phyloP scores from a whole-genome alignment of 2,329 filamentous ascomycete genomes.

The Fusarium sp. region DNA sequence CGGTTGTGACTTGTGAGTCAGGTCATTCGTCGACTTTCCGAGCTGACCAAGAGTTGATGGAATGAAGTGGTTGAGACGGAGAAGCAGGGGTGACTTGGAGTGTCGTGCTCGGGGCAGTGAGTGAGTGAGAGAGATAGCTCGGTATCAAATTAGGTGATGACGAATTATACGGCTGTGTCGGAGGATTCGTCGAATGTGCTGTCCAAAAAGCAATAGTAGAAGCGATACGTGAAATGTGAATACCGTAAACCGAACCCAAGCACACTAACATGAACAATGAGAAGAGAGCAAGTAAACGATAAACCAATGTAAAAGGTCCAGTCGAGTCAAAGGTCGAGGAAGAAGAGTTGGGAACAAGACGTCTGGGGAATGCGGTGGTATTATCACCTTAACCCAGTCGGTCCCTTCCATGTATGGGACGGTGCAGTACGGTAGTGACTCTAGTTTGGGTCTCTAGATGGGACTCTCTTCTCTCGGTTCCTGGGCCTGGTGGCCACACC shows the following conservation, averaged over 20 bases:
- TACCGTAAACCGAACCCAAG: conserved; percentile 29
- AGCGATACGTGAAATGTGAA: conserved; percentile 12
- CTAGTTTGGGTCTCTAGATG: conserved; percentile 28
- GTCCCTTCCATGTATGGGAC: conserved; percentile 12
- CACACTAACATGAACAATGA: conserved; percentile 16
- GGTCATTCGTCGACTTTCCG: conserved; percentile 25
- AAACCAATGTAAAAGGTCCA: conserved; percentile 7
- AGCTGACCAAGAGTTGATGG: conserved; percentile 29
- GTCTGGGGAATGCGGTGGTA: conserved; percentile 47
- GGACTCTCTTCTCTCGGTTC: conserved; percentile 31
- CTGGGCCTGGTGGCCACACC: conserved; percentile 41
- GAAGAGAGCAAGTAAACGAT: conserved; percentile 2
- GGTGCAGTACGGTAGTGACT: conserved; percentile 3
- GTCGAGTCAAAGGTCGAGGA: conserved; percentile 29
- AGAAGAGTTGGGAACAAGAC: conserved; percentile 36
- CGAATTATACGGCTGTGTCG: conserved; percentile 14
- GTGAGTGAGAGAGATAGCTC: conserved; percentile 9
- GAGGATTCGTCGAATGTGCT: conserved; percentile 12
- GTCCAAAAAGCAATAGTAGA: conserved; percentile 20
- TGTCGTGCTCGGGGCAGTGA: background rate
- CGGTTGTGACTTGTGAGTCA: conserved; percentile 22
- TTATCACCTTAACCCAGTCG: conserved; percentile 44
- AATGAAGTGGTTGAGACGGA: conserved; percentile 28
- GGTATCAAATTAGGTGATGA: conserved; percentile 16
- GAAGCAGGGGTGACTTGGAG: conserved; percentile 15